A percentile compares a stretch with the other conserved stretches of the same genome.
phyloP scores from a whole-genome alignment of 805 yeast genomes.

The Candida schatavii region DNA sequence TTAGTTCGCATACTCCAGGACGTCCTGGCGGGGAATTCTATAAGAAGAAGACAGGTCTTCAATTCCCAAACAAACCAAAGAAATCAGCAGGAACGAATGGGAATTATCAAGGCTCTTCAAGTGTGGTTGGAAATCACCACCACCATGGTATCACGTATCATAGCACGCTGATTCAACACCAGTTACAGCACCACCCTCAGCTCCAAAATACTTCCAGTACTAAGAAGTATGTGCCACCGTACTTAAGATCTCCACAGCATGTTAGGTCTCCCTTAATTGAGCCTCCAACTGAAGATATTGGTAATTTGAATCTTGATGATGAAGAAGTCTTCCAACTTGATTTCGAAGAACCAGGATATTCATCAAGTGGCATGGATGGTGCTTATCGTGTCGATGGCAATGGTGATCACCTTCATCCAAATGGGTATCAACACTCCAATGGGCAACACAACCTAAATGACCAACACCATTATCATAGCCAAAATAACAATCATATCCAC shows the following conservation, averaged over 20 bases:
- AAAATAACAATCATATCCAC: not conserved
- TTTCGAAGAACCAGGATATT: constrained; percentile 15
- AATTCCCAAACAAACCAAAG: not conserved
- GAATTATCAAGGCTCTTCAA: not conserved
- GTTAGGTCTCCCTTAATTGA: constrained; percentile 30
- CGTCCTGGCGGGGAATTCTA: not conserved
- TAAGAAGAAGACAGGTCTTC: constrained; percentile 4
- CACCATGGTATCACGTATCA: not conserved
- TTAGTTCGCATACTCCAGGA: not conserved
- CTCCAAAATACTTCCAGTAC: constrained; percentile 5
- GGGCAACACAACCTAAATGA: not conserved
- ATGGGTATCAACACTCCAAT: not conserved
- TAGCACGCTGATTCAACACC: not conserved
- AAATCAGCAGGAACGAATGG: not conserved
- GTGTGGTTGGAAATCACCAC: not conserved
- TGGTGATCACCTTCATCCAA: not conserved
- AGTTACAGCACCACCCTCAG: constrained; percentile 7
- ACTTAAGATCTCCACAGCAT: constrained; percentile 36
- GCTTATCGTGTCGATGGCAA: not conserved
- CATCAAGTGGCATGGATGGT: not conserved
- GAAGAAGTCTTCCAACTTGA: constrained; percentile 43
- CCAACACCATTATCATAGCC: not conserved
- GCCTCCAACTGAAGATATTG: constrained; percentile 37
- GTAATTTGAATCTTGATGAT: constrained; percentile 26
- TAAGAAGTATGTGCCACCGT: constrained; percentile 43